Percentiles rank a stretch among this genome's conserved stretches.
phyloP scores from a whole-genome alignment of 2,329 filamentous ascomycete species.

The Exophiala spinifera region DNA sequence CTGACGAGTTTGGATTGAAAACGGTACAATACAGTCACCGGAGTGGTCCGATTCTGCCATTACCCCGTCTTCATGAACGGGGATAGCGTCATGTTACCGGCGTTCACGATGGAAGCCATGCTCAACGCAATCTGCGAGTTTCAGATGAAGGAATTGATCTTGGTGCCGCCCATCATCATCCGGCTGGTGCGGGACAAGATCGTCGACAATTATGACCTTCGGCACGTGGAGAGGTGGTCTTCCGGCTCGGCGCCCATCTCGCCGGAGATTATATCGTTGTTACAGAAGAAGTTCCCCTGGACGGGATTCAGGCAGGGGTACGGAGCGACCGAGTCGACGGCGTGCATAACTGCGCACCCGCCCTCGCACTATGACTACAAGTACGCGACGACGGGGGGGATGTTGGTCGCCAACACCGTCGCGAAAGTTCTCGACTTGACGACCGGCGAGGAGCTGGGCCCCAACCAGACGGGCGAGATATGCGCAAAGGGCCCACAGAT shows the following conservation, averaged over 20 bases:
- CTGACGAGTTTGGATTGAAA: background rate
- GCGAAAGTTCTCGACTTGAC: conserved; percentile 56
- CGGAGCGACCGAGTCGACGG: conserved; percentile 67
- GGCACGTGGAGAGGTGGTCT: conserved; percentile 54
- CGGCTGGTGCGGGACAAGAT: conserved; percentile 54
- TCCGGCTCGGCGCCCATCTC: conserved; percentile 60
- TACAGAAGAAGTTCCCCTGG: conserved; percentile 56
- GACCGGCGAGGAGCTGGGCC: conserved; percentile 43
- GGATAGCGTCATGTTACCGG: conserved; percentile 61
- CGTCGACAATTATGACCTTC: conserved; percentile 52
- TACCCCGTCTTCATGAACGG: conserved; percentile 62
- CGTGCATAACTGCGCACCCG: conserved; percentile 61
- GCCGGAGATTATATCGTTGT: conserved; percentile 55
- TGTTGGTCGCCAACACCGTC: conserved; percentile 57
- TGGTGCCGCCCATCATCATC: conserved; percentile 62
- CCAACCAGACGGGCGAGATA: conserved; percentile 55
- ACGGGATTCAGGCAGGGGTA: conserved; percentile 65
- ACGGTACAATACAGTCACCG: conserved; percentile 45
- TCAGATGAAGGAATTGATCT: conserved; percentile 54
- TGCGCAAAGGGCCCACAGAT: conserved; percentile 78
- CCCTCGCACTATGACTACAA: conserved; percentile 55
- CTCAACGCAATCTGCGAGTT: conserved; percentile 53
- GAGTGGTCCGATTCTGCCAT: conserved; percentile 61
- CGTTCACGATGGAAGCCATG: conserved; percentile 60
- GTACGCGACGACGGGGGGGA: conserved; percentile 47